Conservation (phyloP, 1,139 yeast genomes). For the Pichia sp. region DNA sequence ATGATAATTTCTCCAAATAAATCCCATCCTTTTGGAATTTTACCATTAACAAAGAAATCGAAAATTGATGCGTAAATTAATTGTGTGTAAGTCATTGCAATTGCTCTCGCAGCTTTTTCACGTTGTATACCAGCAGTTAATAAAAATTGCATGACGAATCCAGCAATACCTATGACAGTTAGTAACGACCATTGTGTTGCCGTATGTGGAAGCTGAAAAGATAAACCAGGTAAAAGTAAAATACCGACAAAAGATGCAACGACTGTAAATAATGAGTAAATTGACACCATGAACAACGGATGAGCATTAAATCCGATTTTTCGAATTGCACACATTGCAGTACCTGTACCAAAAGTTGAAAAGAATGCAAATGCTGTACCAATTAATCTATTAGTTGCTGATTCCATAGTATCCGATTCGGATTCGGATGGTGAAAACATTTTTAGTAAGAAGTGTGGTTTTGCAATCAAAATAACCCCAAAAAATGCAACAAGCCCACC, state of each 20-base stretch:
- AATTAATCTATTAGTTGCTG: constrained; percentile 27
- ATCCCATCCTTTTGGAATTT: constrained; percentile 64
- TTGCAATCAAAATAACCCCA: constrained; percentile 77
- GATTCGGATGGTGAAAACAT: constrained; percentile 8
- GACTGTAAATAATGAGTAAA: constrained; percentile 59
- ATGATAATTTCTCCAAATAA: constrained; percentile 64
- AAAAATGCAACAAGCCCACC: constrained; percentile 63
- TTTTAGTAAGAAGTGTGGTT: constrained; percentile 65
- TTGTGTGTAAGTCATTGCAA: constrained; percentile 68
- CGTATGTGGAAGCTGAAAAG: constrained; percentile 56
- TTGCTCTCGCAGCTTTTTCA: constrained; percentile 72
- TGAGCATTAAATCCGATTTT: constrained; percentile 74
- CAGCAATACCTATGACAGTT: constrained; percentile 59
- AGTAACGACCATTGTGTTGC: constrained; percentile 60
- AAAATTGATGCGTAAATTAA: constrained; percentile 74
- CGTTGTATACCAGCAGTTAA: constrained; percentile 80
- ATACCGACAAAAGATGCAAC: constrained; percentile 52
- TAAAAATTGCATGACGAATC: constrained; percentile 74
- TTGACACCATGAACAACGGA: constrained; percentile 71
- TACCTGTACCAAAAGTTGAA: constrained; percentile 67
- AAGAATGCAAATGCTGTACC: constrained; percentile 63
- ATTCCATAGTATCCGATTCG: constrained; percentile 5
- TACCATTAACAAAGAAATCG: constrained; percentile 68
- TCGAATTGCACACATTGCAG: constrained; percentile 65
- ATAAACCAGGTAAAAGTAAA: constrained; percentile 51